Percentiles rank a stretch among this genome's conserved stretches.
Evolutionary conservation across 495 filamentous ascomycete species (phyloP).

Genomic region (Penicillium malachiteum): DNA sequence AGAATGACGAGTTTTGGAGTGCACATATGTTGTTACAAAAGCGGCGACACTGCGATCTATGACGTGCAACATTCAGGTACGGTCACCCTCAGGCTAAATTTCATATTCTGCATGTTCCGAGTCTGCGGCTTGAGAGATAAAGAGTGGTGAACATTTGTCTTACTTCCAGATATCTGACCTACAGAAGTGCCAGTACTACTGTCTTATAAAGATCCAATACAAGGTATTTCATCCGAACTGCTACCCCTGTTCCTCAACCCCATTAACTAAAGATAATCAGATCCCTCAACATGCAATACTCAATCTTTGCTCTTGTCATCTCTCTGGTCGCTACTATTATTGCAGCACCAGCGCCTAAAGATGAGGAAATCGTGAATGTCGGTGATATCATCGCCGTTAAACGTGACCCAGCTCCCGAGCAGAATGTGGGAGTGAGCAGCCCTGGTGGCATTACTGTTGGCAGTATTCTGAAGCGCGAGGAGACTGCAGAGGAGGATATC

Average conservation of each 20-base stretch:
- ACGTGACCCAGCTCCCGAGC: neutral
- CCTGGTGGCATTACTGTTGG: neutral
- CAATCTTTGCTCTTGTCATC: neutral
- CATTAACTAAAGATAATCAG: neutral
- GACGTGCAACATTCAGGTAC: no score
- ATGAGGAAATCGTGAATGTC: neutral
- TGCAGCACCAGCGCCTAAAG: neutral
- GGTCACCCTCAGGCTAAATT: no score
- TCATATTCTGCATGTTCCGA: no score
- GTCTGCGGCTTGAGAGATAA: no score
- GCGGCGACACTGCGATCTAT: no score
- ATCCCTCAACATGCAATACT: neutral
- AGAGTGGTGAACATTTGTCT: no score
- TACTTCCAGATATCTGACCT: no score
- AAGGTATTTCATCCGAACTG: no score
- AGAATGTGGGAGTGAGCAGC: neutral
- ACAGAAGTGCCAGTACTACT: no score
- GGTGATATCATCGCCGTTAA: neutral
- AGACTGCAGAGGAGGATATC: neutral
- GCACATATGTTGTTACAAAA: no score
- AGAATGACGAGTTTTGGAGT: no score
- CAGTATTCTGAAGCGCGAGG: neutral
- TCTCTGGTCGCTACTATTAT: neutral
- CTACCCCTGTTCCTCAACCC: neutral
- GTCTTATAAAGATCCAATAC: no score